These are phyloP conservation scores for Cornus suecica DNA, from an alignment of 148 eudicot genomes.

Conservation along the genomic window DNA sequence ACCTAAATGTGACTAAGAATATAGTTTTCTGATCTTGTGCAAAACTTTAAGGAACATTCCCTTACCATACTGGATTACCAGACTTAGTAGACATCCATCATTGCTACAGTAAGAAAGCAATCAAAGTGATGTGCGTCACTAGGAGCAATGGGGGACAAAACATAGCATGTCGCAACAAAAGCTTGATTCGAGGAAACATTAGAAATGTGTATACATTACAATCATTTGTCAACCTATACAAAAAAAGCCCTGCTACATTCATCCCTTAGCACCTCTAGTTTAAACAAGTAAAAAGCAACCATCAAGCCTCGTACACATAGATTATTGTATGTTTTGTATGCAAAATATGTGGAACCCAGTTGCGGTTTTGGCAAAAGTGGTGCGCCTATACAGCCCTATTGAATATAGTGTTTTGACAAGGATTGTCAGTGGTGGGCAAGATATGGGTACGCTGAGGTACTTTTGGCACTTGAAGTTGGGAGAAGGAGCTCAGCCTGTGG, in stretches of 20 bases:
- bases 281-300: conserved; percentile 32
- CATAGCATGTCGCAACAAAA: too few species aligned
- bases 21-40: too few species aligned
- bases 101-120: too few species aligned
- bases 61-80: too few species aligned
- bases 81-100: too few species aligned
- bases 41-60: too few species aligned
- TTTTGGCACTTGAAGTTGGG: conserved; percentile 59
- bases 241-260: conserved; percentile 21
- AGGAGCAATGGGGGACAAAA: too few species aligned
- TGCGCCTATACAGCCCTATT: neutral
- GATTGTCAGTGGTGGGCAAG: conserved; percentile 34
- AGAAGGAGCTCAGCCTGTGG: conserved; percentile 89
- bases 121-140: too few species aligned
- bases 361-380: conserved; percentile 15
- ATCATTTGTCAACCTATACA: conserved; percentile 53
- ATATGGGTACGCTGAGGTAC: conserved; percentile 54
- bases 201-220: conserved; percentile 39
- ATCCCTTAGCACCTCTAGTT: conserved; percentile 26
- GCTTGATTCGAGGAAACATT: too few species aligned
- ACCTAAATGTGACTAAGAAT: too few species aligned
- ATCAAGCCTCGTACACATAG: conserved; percentile 20
- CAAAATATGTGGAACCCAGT: conserved; percentile 17
- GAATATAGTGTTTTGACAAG: neutral
- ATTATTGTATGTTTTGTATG: conserved; percentile 10